phyloP scores from a whole-genome alignment of 2,329 filamentous ascomycete genomes.

The Aspergillus hortae region DNA sequence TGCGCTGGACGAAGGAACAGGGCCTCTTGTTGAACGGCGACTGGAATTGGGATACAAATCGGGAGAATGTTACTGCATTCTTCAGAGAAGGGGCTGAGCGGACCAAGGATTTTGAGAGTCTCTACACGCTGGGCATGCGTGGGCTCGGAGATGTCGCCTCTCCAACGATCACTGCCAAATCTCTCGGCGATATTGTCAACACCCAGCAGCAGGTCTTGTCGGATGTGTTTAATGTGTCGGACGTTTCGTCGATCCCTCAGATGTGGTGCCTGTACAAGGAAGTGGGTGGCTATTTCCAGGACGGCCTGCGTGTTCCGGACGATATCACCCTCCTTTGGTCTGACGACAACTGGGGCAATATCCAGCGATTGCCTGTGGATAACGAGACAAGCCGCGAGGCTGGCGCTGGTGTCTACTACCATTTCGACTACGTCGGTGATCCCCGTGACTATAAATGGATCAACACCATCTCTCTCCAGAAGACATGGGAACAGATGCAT shows the following conservation, averaged over 20 bases:
- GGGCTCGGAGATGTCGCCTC: constrained; percentile 63
- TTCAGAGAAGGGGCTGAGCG: constrained; percentile 65
- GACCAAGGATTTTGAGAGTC: constrained; percentile 61
- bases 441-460: constrained; percentile 62
- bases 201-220: constrained; percentile 59
- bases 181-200: constrained; percentile 59
- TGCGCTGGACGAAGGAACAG: constrained; percentile 49
- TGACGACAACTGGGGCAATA: constrained; percentile 68
- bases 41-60: constrained; percentile 70
- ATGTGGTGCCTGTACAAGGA: constrained; percentile 74
- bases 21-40: constrained; percentile 45
- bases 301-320: constrained; percentile 61
- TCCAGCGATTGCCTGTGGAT: constrained; percentile 57
- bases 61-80: constrained; percentile 64
- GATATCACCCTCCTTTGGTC: constrained; percentile 66
- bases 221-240: constrained; percentile 50
- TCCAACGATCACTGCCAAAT: constrained; percentile 46
- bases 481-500: constrained; percentile 64
- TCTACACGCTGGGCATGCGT: constrained; percentile 67
- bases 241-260: constrained; percentile 57
- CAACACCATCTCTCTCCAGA: constrained; percentile 63
- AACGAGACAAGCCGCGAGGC: constrained; percentile 59
- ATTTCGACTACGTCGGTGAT: constrained; percentile 61
- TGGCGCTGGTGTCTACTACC: constrained; percentile 52
- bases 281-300: constrained; percentile 65